Evolutionary conservation across 2,329 filamentous ascomycete species (phyloP).

Genomic region (Capronia coronata): DNA sequence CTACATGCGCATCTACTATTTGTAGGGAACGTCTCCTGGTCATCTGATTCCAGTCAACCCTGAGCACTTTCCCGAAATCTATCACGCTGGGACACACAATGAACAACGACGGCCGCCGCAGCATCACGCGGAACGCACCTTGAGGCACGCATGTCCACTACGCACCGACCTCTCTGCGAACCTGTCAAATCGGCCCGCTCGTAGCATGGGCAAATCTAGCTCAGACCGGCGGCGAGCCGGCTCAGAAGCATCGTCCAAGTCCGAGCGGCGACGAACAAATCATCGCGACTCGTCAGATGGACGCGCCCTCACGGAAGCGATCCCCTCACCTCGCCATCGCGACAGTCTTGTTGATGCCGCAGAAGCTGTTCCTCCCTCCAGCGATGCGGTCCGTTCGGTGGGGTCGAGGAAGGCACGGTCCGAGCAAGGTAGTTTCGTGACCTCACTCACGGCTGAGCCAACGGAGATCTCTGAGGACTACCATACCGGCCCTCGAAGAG

Average conservation of each 20-base stretch:
- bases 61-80: background rate
- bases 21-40: background rate
- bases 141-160: conserved; percentile 8
- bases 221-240: conserved; percentile 22
- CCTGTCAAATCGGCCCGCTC: conserved; percentile 9
- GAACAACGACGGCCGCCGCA: background rate
- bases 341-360: conserved; percentile 10
- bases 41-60: conserved; percentile 1
- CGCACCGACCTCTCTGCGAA: conserved; percentile 16
- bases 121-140: conserved; percentile 1
- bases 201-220: conserved; percentile 25
- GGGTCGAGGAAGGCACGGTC: background rate
- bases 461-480: conserved; percentile 12
- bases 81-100: conserved; percentile 9
- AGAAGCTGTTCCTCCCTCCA: conserved; percentile 1
- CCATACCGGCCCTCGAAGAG: conserved; percentile 2
- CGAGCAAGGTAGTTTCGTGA: conserved; percentile 3
- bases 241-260: conserved; percentile 20
- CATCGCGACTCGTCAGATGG: conserved; percentile 10
- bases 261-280: conserved; percentile 18
- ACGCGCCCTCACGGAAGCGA: conserved; percentile 12
- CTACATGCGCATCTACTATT: background rate
- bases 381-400: background rate
- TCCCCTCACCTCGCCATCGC: conserved; percentile 21
- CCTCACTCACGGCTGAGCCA: conserved; percentile 13